Evolutionary conservation across 768 basidiomycete genomes (phyloP).

Genomic region (Tricholoma matsutake): DNA sequence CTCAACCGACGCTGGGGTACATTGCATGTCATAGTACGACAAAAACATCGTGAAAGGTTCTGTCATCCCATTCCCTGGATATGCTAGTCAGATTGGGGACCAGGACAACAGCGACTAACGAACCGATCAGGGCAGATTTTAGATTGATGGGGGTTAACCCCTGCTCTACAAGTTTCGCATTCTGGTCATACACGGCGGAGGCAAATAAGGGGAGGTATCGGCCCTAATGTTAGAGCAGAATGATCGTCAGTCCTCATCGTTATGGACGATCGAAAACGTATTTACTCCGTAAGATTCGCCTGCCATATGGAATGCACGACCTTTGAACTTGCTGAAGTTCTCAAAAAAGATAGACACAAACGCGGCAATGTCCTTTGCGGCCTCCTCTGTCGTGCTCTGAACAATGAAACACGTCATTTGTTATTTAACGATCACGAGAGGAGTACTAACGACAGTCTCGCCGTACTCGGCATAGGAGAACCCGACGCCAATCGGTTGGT

Average conservation of each 20-base stretch:
- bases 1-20: slow-evolving; percentile 39
- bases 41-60: slow-evolving; percentile 40
- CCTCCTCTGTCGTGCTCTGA: slow-evolving; percentile 63
- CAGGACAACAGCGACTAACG: not conserved
- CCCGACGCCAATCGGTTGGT: slow-evolving; percentile 60
- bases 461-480: slow-evolving; percentile 66
- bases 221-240: slow-evolving; percentile 37
- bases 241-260: not conserved
- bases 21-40: slow-evolving; percentile 39
- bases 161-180: slow-evolving; percentile 47
- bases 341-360: slow-evolving; percentile 76
- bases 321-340: slow-evolving; percentile 68
- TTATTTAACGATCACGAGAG: not conserved
- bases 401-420: not conserved
- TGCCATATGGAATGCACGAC: slow-evolving; percentile 59
- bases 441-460: slow-evolving; percentile 46
- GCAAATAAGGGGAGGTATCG: slow-evolving; percentile 76
- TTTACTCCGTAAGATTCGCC: slow-evolving; percentile 79
- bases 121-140: slow-evolving; percentile 67
- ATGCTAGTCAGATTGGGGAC: not conserved
- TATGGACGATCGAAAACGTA: not conserved
- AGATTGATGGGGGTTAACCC: slow-evolving; percentile 63
- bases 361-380: slow-evolving; percentile 65
- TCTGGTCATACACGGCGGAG: slow-evolving; percentile 72
- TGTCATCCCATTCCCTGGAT: slow-evolving; percentile 48